Evolutionary conservation across 768 basidiomycete genomes (phyloP).

Genomic region (Boletus subparvulus): DNA sequence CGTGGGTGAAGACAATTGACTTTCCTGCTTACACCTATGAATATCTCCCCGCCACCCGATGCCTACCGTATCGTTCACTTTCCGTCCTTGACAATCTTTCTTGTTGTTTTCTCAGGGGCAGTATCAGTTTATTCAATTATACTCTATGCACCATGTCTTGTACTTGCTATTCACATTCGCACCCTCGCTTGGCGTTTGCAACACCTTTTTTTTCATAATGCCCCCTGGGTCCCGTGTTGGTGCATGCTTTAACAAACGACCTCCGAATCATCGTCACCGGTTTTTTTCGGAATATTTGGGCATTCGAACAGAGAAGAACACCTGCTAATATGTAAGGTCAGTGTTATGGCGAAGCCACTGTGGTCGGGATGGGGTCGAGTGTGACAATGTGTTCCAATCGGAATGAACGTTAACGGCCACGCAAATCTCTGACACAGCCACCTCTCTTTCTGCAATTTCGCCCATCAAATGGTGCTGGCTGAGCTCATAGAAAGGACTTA

Average conservation of each 20-base stretch:
- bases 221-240: neutral
- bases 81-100: neutral
- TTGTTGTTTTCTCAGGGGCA: conserved; percentile 2
- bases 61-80: neutral
- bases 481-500: conserved; percentile 8
- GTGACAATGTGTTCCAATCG: no score
- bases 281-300: no score
- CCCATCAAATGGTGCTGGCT: conserved; percentile 2
- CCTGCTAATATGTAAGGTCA: no score
- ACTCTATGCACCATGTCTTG: conserved; percentile 8
- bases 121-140: conserved; percentile 7
- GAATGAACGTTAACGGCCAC: no score
- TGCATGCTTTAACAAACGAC: neutral
- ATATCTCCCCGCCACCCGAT: neutral
- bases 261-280: no score
- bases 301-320: no score
- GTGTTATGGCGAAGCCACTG: no score
- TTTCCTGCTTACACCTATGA: neutral
- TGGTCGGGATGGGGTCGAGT: no score
- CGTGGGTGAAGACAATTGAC: conserved; percentile 5
- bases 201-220: neutral
- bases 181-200: neutral
- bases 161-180: conserved; percentile 1
- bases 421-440: neutral
- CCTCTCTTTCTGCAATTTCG: neutral